Evolutionary conservation across 139 green algal species (phyloP), one percentile per base, ranked within the genome.

Genomic region (Coelastrella sp.): DNA sequence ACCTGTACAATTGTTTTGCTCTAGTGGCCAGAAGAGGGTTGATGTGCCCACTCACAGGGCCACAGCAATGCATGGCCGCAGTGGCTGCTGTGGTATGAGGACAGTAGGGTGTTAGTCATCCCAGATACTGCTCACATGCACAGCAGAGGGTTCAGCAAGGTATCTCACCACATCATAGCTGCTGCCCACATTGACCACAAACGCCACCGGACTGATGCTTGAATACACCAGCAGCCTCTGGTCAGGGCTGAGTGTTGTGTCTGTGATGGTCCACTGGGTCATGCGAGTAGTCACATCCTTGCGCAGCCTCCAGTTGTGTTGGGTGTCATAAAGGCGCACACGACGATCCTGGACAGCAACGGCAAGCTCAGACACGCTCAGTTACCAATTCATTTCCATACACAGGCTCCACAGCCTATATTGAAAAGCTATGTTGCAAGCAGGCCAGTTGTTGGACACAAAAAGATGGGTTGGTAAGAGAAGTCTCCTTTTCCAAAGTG

Each of bases 241-340:
- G 89, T 99, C 97, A 12, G 93, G 93, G 6, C 93, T 97, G 12
- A 99, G 80, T 61, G 83, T 91, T 8, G 96, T 98, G 93, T 99
- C 97, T 58, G 95, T 97, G 73, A 97, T 89, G 11, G 96, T 98
- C 95, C 94, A 97, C 79, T 93, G 94, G 74, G 95, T 92, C 83
- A 94, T 94, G 57, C 96, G 92, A 0, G 94, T 92, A 35, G 87
- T 89, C 49, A 99, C 93, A 76, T 97, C 93, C 93, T 99, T 99
- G 17, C 94, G 88, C 88, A 98, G 86, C 63, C 57, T 35, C 93
- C 94, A 99, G 66, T 92, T 91, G 59, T 24, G 84, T 56, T 91
- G 84, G 65, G 94, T 91, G 72, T 98, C 95, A 78, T 98, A 98
- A 90, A 98, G 74, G 10, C 91, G 83, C 57, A 98, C 95, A 0